Conservation (phyloP, 2,329 filamentous ascomycete genomes). For the Cadophora sp. region DNA sequence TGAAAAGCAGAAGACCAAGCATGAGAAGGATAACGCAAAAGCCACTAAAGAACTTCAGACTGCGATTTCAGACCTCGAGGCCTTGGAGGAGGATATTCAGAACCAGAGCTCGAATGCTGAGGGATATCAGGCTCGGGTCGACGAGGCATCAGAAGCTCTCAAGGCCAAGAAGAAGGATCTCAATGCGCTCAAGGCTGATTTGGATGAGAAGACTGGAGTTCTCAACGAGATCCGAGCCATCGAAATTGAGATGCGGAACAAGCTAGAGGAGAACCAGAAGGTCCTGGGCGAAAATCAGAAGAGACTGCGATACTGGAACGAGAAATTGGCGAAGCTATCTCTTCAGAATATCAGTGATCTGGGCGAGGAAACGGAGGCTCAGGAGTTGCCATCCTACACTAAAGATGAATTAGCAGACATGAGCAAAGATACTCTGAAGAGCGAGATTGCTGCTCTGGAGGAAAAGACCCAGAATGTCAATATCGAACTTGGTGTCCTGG, state of each 20-base stretch:
- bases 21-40: conserved; percentile 81
- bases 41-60: conserved; percentile 80
- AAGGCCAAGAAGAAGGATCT: conserved; percentile 83
- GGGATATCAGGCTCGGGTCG: conserved; percentile 73
- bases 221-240: conserved; percentile 87
- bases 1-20: conserved; percentile 88
- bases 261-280: conserved; percentile 96
- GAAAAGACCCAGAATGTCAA: conserved; percentile 83
- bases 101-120: conserved; percentile 79
- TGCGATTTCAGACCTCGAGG: conserved; percentile 75
- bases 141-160: conserved; percentile 82
- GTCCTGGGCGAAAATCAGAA: conserved; percentile 85
- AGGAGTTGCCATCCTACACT: conserved; percentile 79
- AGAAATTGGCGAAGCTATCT: conserved; percentile 84
- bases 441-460: conserved; percentile 69
- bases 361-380: conserved; percentile 58
- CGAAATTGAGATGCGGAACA: conserved; percentile 98
- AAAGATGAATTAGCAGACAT: conserved; percentile 72
- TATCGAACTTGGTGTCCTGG: conserved; percentile 87
- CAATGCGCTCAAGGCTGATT: conserved; percentile 77
- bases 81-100: conserved; percentile 78
- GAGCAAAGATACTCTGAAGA: conserved; percentile 69
- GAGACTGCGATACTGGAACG: conserved; percentile 83
- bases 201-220: conserved; percentile 85
- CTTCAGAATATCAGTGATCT: conserved; percentile 83